Evolutionary conservation across 495 filamentous ascomycete species (phyloP), one percentile per base, ranked within the genome.

Genomic region (Halenospora varia): DNA sequence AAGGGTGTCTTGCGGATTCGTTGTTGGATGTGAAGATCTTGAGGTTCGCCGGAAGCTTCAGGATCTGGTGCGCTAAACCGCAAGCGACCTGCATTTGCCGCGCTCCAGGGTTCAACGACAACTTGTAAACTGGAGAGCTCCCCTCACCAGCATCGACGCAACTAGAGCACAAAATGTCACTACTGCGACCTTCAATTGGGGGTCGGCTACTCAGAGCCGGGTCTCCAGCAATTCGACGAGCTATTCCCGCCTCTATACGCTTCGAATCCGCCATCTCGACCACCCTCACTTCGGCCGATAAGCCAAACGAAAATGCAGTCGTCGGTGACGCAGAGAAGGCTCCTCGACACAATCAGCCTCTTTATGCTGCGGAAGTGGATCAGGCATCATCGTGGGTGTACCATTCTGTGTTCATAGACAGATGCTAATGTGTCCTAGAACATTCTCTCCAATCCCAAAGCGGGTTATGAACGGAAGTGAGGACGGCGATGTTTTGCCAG

Each of bases 401-500:
- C 2, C 11, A 35, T 20, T 24, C 17, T 22, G 10, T 20, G 19
- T 6, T 2, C 20, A 24, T n/a, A 48, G 29, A 54, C 8, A 46
- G n/a, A 1, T 51, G 17, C 54, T 62, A 50, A 58, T 41, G 23
- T 18, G 2, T 6, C 40, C 18, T 61, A 96, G 92, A 51, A 81
- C 80, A 68, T 98, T 90, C 75, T 95, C 93, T 26, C 93, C 90
- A 20, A 82, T 96, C 44, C 92, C 94, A 55, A 89, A 85, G 75
- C 79, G 84, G 56, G 84, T 96, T 49, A 90, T 95, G 83, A 87
- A 92, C 71, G 92, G 92, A 62, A 94, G 88, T 69, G 92, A 96
- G 72, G 83, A 87, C n/a, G 82, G 80, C 26, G 82, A 84, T 9
- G 70, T 84, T 51, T 76, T 91, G 22, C 82, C 92, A 13, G 94